These are phyloP conservation scores for Vanrija humicola DNA, from an alignment of 1,284 basidiomycete genomes.

Conservation along the genomic window DNA sequence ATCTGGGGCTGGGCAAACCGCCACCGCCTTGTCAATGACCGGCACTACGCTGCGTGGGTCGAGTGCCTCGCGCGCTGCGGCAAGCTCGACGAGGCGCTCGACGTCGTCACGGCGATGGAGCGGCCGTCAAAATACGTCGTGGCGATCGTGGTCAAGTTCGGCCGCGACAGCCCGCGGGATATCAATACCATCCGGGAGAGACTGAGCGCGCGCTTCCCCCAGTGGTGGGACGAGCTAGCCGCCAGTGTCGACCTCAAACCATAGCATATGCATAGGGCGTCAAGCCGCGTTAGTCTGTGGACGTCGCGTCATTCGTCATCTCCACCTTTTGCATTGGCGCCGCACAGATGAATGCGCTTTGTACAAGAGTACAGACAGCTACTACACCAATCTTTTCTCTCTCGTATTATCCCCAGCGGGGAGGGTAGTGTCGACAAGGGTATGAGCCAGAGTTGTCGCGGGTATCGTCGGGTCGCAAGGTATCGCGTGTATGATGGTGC, in stretches of 20 bases:
- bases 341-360: slow-evolving; percentile 20
- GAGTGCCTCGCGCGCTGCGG: slow-evolving; percentile 77
- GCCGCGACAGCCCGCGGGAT: slow-evolving; percentile 21
- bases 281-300: too few species aligned
- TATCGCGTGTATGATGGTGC: slow-evolving; percentile 3
- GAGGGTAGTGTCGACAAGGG: slow-evolving; percentile 2
- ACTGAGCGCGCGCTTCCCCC: slow-evolving; percentile 27
- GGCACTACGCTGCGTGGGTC: slow-evolving; percentile 70
- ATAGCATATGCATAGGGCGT: too few species aligned
- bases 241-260: slow-evolving; percentile 1
- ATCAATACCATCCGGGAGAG: slow-evolving; percentile 7
- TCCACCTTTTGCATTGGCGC: not conserved
- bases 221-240: slow-evolving; percentile 29
- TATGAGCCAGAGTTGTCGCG: slow-evolving; percentile 7
- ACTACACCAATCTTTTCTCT: not conserved
- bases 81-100: slow-evolving; percentile 64
- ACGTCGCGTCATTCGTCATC: not conserved
- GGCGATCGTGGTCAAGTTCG: slow-evolving; percentile 46
- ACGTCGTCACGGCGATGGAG: slow-evolving; percentile 62
- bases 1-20: slow-evolving; percentile 57
- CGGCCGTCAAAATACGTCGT: slow-evolving; percentile 37
- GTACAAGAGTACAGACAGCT: not conserved
- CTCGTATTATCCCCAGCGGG: too few species aligned
- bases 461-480: not conserved
- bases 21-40: slow-evolving; percentile 57